Evolutionary conservation across 768 basidiomycete species (phyloP), one percentile per base, ranked within the genome.

Genomic region (Leucosporidium creatinivorum): DNA sequence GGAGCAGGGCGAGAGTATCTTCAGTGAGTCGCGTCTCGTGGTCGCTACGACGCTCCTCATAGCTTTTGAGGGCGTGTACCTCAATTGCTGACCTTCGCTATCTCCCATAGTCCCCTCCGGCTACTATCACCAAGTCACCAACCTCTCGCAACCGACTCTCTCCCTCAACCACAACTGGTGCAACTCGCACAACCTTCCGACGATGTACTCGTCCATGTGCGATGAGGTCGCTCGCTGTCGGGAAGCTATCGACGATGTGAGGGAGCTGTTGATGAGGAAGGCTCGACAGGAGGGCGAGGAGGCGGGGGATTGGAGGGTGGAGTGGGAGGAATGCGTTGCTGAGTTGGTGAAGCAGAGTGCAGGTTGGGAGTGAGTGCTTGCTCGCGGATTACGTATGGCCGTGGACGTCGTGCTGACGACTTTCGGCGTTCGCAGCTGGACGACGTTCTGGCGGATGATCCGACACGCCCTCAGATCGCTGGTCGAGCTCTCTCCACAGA

Each of bases 161-260:
- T 66, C 64, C 28, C 69, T 74, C 25, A 74, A 74, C 58, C 70
- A 70, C 65, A 74, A 74, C 58, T 74, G 73, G 73, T 48, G 39
- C 30, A 74, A 73, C 65, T 17, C 63, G 15, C 62, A 66, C 54
- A 70, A 68, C 55, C 62, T 74, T 9, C 33, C 50, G 0, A 3
- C 57, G 8, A 49, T 74, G 21, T 74, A 68, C 58, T 2, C 10
- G 1, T 31, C 64, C 15, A 65, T 74, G n/a, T 58, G 48, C n/a
- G 39, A 36, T 12, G 68, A 69, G 55, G 71, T 67, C 10, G 48
- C 19, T 4, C 26, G 61, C 4, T 66, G 61, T 12, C 44, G 64
- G 2, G 69, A 65, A 2, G 70, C 68, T 17, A 63, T 74, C 39
- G 51, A 15, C 7, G 73, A 74, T 31, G 71, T 74, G 12, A 51